Evolutionary conservation across 169 alveolate genomes (phyloP).

Genomic region (Eimeria acervulina): DNA sequence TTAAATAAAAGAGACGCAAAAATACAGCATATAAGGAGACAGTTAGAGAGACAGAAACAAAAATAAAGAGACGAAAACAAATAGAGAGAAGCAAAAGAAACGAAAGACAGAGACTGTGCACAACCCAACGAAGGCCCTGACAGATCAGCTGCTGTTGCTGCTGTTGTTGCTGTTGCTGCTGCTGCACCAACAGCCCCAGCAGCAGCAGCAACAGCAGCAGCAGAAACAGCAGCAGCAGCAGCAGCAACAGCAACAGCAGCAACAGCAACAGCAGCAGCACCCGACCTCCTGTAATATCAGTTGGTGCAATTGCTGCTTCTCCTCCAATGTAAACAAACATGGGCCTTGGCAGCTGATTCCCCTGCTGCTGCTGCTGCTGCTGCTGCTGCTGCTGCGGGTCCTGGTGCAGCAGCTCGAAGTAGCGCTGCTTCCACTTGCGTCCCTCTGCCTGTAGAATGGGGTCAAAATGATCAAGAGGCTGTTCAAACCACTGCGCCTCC

Average conservation of each 20-base stretch:
- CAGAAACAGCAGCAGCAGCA: background rate
- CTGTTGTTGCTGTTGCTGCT: too few relatives aligned
- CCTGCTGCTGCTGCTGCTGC: slow-evolving; percentile 3
- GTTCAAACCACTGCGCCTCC: background rate
- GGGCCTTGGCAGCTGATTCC: background rate
- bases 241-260: too few relatives aligned
- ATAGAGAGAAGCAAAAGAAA: too few relatives aligned
- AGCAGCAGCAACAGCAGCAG: background rate
- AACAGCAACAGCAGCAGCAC: too few relatives aligned
- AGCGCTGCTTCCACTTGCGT: slow-evolving; percentile 6
- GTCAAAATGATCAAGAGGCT: background rate
- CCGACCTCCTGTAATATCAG: background rate
- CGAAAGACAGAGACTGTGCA: too few relatives aligned
- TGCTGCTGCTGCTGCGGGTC: too few relatives aligned
- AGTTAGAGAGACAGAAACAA: too few relatives aligned
- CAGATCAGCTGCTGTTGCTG: too few relatives aligned
- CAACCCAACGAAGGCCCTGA: too few relatives aligned
- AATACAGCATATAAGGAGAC: too few relatives aligned
- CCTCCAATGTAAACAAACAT: slow-evolving; percentile 13
- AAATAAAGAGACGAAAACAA: too few relatives aligned
- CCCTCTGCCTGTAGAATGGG: background rate
- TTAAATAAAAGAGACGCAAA: too few relatives aligned
- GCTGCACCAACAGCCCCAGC: background rate
- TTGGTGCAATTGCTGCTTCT: background rate
- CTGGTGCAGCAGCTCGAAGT: background rate